phyloP scores from a whole-genome alignment of 129 eudicot species.

The Kitagawia praeruptora region DNA sequence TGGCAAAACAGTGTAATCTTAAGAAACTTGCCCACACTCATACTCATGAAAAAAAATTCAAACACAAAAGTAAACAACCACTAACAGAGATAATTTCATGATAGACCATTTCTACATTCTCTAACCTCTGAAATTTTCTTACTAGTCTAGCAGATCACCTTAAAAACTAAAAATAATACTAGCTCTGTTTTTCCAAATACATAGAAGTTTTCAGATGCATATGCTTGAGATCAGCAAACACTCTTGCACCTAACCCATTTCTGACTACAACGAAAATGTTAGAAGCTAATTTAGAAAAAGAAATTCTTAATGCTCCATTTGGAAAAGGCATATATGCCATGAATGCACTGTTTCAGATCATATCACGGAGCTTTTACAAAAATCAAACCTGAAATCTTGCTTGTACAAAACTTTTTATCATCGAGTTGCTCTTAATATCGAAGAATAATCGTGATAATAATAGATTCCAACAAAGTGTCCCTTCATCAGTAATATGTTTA shows the following conservation, averaged over 20 bases:
- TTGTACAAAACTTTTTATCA: constrained; percentile 44
- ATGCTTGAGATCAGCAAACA: neutral
- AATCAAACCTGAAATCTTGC: constrained; percentile 72
- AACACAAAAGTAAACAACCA: neutral
- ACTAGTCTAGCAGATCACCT: neutral
- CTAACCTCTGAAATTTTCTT: neutral
- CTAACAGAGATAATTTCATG: neutral
- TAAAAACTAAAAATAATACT: neutral
- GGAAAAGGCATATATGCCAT: neutral
- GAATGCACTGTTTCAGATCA: neutral
- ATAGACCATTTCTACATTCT: neutral
- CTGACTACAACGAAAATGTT: neutral
- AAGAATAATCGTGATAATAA: constrained; percentile 72
- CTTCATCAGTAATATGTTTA: constrained; percentile 53
- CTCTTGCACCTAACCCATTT: neutral
- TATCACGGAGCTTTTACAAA: neutral
- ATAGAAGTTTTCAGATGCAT: neutral
- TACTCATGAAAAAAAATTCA: neutral
- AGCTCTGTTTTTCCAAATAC: neutral
- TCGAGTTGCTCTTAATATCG: constrained; percentile 64
- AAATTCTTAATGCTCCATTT: neutral
- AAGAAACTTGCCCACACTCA: neutral
- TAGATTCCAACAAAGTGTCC: constrained; percentile 74
- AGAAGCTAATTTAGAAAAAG: neutral
- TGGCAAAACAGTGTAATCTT: neutral